Conservation (phyloP, 208 protist genomes). For the Leishmania tarentolae region DNA sequence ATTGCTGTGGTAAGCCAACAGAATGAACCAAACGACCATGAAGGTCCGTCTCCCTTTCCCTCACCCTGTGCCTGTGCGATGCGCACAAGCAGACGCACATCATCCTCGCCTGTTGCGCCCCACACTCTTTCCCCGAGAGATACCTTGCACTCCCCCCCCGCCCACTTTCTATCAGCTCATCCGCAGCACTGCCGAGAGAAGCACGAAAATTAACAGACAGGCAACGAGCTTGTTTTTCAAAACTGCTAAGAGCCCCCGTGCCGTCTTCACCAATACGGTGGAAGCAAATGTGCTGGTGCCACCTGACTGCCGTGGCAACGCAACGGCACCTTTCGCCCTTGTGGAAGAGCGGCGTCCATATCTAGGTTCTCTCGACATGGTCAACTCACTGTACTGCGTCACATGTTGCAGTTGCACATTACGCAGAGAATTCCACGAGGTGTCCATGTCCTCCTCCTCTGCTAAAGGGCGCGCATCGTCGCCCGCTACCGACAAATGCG, state of each 20-base stretch:
- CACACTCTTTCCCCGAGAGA: background rate
- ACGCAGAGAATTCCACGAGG: conserved; percentile 14
- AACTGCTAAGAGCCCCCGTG: background rate
- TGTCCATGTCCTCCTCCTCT: background rate
- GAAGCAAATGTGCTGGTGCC: background rate
- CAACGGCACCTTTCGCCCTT: background rate
- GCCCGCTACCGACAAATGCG: background rate
- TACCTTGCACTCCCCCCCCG: background rate
- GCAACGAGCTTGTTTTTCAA: conserved; percentile 25
- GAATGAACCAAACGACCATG: background rate
- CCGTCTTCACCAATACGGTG: background rate
- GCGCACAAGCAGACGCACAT: background rate
- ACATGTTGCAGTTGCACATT: conserved; percentile 26
- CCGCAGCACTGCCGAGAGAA: conserved; percentile 29
- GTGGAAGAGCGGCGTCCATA: background rate
- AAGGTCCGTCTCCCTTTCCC: background rate
- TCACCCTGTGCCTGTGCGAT: background rate
- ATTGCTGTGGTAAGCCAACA: background rate
- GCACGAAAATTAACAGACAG: conserved; percentile 23
- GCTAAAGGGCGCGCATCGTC: background rate
- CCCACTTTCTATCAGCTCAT: conserved; percentile 17
- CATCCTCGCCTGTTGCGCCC: background rate
- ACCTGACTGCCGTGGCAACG: background rate
- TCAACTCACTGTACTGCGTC: no score
- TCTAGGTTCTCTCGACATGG: background rate